Conservation (phyloP, 164 flowering plant genomes). For the grape (Vitis vinifera) region ASM3070453v1 NC_081817.1:538501-539000, state of each 20-base stretch:
- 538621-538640: too few species aligned
- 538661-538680: too few species aligned
- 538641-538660: too few species aligned
- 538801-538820: conserved; percentile 5
- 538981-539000: background rate
- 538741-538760: background rate
- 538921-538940: conserved; percentile 14
- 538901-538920: conserved; percentile 3
- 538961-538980: background rate
- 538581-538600: too few species aligned
- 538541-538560: too few species aligned
- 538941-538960: conserved; percentile 2
- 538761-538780: conserved; percentile 8
- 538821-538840: conserved; percentile 8
- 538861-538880: conserved; percentile 1
- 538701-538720: background rate
- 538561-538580: too few species aligned
- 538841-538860: conserved; percentile 3
- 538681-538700: too few species aligned
- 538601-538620: too few species aligned
- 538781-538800: conserved; percentile 19
- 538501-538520: too few species aligned
- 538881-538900: background rate
- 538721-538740: background rate
- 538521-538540: too few species aligned